These are phyloP conservation scores for Cyberlindnera amylophila DNA, from an alignment of 805 yeast species.

Conservation along the genomic window DNA sequence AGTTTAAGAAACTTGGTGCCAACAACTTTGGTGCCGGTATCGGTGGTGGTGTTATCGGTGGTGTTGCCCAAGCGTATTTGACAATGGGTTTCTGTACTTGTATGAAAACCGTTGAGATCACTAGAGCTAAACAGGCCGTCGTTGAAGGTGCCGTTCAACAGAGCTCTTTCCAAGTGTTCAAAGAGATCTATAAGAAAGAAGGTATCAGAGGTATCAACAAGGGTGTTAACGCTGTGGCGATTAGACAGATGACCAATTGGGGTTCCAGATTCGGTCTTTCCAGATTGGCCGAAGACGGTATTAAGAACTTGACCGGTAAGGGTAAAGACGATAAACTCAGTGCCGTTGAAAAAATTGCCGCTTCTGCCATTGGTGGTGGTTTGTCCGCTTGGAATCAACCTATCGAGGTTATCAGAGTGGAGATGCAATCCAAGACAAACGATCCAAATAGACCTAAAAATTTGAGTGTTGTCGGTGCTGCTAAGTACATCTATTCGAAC, in stretches of 20 bases:
- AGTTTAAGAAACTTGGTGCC: conserved; percentile 62
- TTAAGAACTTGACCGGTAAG: conserved; percentile 63
- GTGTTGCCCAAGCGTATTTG: conserved; percentile 92
- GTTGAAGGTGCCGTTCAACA: conserved; percentile 65
- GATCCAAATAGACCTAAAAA: conserved; percentile 97
- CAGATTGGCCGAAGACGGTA: conserved; percentile 84
- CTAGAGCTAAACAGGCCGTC: conserved; percentile 74
- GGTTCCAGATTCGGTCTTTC: conserved; percentile 95
- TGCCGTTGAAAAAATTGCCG: conserved; percentile 76
- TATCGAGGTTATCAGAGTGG: conserved; percentile 95
- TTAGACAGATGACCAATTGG: conserved; percentile 98
- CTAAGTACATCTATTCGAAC: conserved; percentile 74
- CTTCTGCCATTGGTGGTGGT: conserved; percentile 94
- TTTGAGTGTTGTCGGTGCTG: conserved; percentile 69
- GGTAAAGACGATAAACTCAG: conserved; percentile 55
- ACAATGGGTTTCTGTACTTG: conserved; percentile 99
- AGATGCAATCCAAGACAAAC: conserved; percentile 92
- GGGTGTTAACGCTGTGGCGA: conserved; percentile 99
- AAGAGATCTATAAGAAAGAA: conserved; percentile 76
- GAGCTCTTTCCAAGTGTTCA: conserved; percentile 81
- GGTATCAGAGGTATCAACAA: conserved; percentile 94
- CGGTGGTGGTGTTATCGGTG: conserved; percentile 94
- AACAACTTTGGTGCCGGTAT: conserved; percentile 81
- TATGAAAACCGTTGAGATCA: conserved; percentile 98
- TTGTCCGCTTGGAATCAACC: conserved; percentile 99